A percentile compares a stretch with the other conserved stretches of the same genome.
Evolutionary conservation across 306 rosid species (phyloP).

Genomic region (Begonia fuchsioides): DNA sequence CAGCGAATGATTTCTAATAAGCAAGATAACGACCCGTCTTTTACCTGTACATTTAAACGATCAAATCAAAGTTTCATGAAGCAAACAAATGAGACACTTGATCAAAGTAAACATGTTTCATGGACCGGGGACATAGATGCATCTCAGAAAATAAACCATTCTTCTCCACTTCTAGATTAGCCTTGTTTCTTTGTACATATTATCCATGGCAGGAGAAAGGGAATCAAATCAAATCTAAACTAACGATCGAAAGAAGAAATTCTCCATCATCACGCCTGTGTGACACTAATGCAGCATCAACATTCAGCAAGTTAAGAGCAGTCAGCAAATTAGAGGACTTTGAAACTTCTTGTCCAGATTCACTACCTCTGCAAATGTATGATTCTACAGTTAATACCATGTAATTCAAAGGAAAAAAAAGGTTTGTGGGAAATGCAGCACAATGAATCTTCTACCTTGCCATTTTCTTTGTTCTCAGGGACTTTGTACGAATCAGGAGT

Average conservation of each 20-base stretch:
- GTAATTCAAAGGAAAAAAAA: background rate
- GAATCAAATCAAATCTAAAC: no score
- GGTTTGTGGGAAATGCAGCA: background rate
- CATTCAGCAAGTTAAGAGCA: background rate
- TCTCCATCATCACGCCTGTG: background rate
- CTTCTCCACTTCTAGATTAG: background rate
- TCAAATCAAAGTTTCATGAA: no score
- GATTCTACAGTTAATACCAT: background rate
- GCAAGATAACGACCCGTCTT: no score
- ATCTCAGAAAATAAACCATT: background rate
- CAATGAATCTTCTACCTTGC: slow-evolving; percentile 40
- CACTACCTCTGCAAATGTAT: background rate
- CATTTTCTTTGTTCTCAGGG: slow-evolving; percentile 37
- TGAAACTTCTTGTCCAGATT: background rate
- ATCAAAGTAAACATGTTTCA: background rate
- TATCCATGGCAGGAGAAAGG: no score
- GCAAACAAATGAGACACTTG: background rate
- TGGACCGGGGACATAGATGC: background rate
- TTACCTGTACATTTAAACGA: no score
- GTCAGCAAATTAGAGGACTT: background rate
- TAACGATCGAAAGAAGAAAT: no score
- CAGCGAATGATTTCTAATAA: no score
- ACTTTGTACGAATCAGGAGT: slow-evolving; percentile 57
- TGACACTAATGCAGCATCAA: background rate
- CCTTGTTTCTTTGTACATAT: background rate